Conservation (phyloP, 345 rosid species). For the Moricandia arvensis region DNA sequence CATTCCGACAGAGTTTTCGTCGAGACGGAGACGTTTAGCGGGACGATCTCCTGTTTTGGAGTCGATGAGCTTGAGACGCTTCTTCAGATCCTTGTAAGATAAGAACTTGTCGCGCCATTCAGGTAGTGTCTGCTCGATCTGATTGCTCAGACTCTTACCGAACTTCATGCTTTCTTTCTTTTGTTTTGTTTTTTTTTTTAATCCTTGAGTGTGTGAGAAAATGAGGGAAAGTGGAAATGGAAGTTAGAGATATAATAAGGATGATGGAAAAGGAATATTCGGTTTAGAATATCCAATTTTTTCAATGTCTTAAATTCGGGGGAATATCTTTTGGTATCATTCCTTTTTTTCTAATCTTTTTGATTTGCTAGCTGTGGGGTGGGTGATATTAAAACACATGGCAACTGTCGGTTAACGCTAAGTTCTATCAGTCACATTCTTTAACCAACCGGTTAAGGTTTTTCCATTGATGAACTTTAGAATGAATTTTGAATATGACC, state of each 20-base stretch:
- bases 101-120: slow-evolving; percentile 97
- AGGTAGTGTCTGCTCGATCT: slow-evolving; percentile 92
- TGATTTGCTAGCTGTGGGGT: not conserved
- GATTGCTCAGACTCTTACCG: slow-evolving; percentile 93
- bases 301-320: slow-evolving; percentile 10
- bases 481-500: not conserved
- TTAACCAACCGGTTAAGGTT: not conserved
- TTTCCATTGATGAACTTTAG: not conserved
- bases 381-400: slow-evolving; percentile 19
- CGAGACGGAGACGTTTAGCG: slow-evolving; percentile 51
- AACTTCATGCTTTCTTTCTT: slow-evolving; percentile 53
- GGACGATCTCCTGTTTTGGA: slow-evolving; percentile 54
- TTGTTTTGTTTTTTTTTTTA: not conserved
- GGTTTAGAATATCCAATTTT: slow-evolving; percentile 35
- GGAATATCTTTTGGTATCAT: slow-evolving; percentile 36
- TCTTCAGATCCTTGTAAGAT: slow-evolving; percentile 94
- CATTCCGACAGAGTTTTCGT: slow-evolving; percentile 20
- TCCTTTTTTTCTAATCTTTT: not conserved
- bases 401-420: not conserved
- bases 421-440: not conserved
- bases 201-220: slow-evolving; percentile 4
- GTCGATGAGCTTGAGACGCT: slow-evolving; percentile 65
- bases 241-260: slow-evolving; percentile 4
- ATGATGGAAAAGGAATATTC: slow-evolving; percentile 28
- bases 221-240: not conserved